Percentiles rank a stretch among this genome's conserved stretches.
These are phyloP conservation scores for Epichloe uncinata DNA, from an alignment of 2,329 filamentous ascomycete species.

Conservation along the genomic window DNA sequence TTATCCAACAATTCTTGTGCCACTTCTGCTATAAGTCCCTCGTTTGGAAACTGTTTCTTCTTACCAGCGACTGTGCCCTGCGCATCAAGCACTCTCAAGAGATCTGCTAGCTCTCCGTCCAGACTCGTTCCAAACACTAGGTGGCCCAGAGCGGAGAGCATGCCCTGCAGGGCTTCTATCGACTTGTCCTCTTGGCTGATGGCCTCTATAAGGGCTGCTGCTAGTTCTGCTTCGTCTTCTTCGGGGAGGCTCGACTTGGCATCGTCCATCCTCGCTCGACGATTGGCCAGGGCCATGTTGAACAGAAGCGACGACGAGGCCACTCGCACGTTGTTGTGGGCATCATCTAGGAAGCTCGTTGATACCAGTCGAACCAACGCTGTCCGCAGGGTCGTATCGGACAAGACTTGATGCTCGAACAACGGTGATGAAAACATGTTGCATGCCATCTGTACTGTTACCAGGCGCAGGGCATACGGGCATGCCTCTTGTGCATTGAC, in stretches of 20 bases:
- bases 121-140: constrained; percentile 57
- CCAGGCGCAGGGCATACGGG: constrained; percentile 72
- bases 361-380: constrained; percentile 58
- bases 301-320: constrained; percentile 73
- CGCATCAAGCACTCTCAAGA: constrained; percentile 69
- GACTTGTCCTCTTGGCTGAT: constrained; percentile 46
- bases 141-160: constrained; percentile 63
- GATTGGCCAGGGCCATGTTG: constrained; percentile 64
- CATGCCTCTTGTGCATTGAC: constrained; percentile 44
- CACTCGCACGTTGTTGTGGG: constrained; percentile 60
- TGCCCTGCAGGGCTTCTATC: constrained; percentile 60
- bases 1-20: constrained; percentile 37
- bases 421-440: constrained; percentile 71
- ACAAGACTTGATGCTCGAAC: constrained; percentile 51
- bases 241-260: constrained; percentile 48
- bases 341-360: constrained; percentile 64
- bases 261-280: constrained; percentile 46
- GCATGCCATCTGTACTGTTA: constrained; percentile 70
- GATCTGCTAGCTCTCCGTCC: constrained; percentile 64
- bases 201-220: constrained; percentile 68
- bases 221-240: constrained; percentile 64
- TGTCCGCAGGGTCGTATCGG: constrained; percentile 34
- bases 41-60: constrained; percentile 39
- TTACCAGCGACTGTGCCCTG: constrained; percentile 48
- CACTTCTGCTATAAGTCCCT: constrained; percentile 44